Base-by-base conservation (phyloP, 768 basidiomycete species). In the Termitomyces sp. region DNA sequence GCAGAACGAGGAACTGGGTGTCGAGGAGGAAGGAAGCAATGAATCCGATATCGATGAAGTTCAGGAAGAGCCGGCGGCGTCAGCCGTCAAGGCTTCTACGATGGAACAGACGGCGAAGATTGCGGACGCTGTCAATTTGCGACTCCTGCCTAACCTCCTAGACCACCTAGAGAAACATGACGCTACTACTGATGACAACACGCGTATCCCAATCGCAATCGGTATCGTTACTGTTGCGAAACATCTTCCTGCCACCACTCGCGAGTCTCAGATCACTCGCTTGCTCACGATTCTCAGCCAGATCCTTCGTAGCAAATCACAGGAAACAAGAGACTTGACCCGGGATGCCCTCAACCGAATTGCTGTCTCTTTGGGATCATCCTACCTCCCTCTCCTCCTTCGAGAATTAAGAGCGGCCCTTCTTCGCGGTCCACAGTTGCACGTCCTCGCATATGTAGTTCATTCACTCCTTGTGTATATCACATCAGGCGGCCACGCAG, bases 391-490 rank as follows among this genome's bases (percentile, higher is more conserved):
- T 0, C 73, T 85, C 16, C 79, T 91, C 35, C 74, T 98, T 42
- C 86, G 85, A 39, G 95, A 98, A 70, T 77, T 98, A 53, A 84
- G 91, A n/a, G 84, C 80, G 0, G 93, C 96, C 1, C 84, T 99
- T 33, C 68, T 86, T 39, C 91, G 96, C 20, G 97, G 97, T 7
- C 96, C 97, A 1, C 96, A 98, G 58, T 82, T 98, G 0, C 96
- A 99, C 71, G 86, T 98, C 18, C 80, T 98, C 35, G 95, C 96
- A 1, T 91, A 89, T 63, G 87, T 88, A 2, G 82, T 84, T 0
- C 96, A 99, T 67, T 83, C 92, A 0, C 75, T 98, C 20, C 78
- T 98, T 40, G 83, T 87, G n/a, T 85, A 92, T 59, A 82, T 96
- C 49, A 94, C 93, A 0, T 78, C 85, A 0, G 79, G 80, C 0